Evolutionary conservation across 1,284 basidiomycete species (phyloP), one percentile per base, ranked within the genome.

Genomic region (Cutaneotrichosporon sp.): DNA sequence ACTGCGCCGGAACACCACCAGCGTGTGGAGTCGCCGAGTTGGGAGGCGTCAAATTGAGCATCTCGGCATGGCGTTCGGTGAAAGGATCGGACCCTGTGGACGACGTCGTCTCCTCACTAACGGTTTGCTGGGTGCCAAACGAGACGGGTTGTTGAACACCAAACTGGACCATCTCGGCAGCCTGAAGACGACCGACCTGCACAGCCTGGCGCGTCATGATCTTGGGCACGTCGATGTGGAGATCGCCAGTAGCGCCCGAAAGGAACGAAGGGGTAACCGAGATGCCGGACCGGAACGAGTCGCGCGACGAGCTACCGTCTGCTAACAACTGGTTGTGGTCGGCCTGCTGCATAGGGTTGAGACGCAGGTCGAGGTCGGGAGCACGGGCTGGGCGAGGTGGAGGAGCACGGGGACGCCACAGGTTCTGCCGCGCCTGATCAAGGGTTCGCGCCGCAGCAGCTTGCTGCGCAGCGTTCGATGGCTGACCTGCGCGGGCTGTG

Each of bases 131-230:
- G 18, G 30, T n/a, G 18, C 30, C 38, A 10, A 50, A 34, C 14
- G 18, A 38, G 21, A 38, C 58, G 14, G 26, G 18, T 11, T 60
- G 50, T 5, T 21, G 36, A 6, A n/a, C 51, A n/a, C 72, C 72
- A 47, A 80, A 69, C 40, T 78, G 74, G 0, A 81, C 77, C 38
- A 82, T 71, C 62, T 81, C 80, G 58, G 80, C 80, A 38, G 78
- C 72, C 63, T 81, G 80, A 14, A 79, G 66, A 32, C 74, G 65
- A 10, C 79, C 80, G 42, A 80, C 65, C 55, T 80, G 77, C 38
- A 81, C 80, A 50, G 80, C 76, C 26, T 73, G 72, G 18, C 72
- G 72, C 0, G 80, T 82, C 65, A 81, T 71, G 63, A 82, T 82
- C 67, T 75, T 77, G 1, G 81, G 81, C 10, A 77, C 76, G 57